phyloP scores from a whole-genome alignment of 1,139 yeast genomes.

The Sugiyamaella neomexicana region DNA sequence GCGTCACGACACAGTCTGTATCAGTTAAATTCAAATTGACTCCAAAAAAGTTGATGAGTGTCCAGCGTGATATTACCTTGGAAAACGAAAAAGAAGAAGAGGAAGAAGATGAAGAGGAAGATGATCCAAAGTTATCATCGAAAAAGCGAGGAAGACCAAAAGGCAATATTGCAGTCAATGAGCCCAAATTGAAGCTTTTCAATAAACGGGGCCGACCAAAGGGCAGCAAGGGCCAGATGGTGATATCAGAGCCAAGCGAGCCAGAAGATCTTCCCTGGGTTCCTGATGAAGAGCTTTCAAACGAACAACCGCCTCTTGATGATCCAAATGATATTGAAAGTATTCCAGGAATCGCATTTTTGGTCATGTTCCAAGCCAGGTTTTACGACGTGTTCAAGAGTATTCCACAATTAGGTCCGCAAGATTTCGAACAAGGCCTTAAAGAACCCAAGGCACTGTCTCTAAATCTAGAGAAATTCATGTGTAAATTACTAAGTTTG shows the following conservation, averaged over 20 bases:
- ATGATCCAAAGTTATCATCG: slow-evolving; percentile 25
- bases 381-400: slow-evolving; percentile 40
- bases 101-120: too few relatives aligned
- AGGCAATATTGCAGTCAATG: slow-evolving; percentile 5
- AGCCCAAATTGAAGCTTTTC: slow-evolving; percentile 5
- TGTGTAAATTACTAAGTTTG: slow-evolving; percentile 41
- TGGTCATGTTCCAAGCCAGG: slow-evolving; percentile 39
- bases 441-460: slow-evolving; percentile 31
- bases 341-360: slow-evolving; percentile 36
- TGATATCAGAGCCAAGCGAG: slow-evolving; percentile 16
- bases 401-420: slow-evolving; percentile 42
- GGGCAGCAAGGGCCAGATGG: slow-evolving; percentile 12
- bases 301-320: slow-evolving; percentile 28
- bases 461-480: slow-evolving; percentile 36
- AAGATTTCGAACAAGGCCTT: slow-evolving; percentile 44
- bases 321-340: slow-evolving; percentile 27
- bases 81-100: too few relatives aligned
- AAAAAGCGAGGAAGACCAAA: slow-evolving; percentile 14
- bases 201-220: slow-evolving; percentile 14
- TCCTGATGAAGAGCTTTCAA: slow-evolving; percentile 27
- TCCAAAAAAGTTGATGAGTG: slow-evolving; percentile 2
- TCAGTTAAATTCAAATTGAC: slow-evolving; percentile 8
- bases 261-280: slow-evolving; percentile 39
- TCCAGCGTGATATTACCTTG: background rate
- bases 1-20: slow-evolving; percentile 1